These are phyloP conservation scores for Collybiopsis luxurians DNA, from an alignment of 768 basidiomycete genomes.

Conservation along the genomic window DNA sequence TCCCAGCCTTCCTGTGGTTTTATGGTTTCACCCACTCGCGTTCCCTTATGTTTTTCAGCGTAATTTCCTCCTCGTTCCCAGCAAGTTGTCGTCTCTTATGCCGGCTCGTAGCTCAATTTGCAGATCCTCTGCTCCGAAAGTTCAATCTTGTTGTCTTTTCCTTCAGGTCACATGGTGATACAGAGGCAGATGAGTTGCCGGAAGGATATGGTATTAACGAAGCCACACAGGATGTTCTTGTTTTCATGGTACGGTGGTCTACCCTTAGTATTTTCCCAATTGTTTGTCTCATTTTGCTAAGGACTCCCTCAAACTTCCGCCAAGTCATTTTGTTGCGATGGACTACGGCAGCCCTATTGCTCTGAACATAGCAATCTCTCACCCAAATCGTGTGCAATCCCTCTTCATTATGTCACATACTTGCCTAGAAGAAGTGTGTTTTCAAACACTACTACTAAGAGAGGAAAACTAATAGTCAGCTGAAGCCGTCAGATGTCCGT, in stretches of 20 bases:
- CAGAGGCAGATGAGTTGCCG: conserved; percentile 17
- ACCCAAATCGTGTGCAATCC: conserved; percentile 22
- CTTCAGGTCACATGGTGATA: conserved; percentile 22
- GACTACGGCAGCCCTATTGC: conserved; percentile 22
- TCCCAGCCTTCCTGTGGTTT: conserved; percentile 30
- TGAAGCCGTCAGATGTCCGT: conserved; percentile 10
- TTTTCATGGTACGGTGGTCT: conserved; percentile 20
- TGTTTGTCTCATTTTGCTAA: conserved; percentile 6
- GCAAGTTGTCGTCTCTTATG: background rate
- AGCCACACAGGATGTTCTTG: conserved; percentile 24
- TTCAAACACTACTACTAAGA: background rate
- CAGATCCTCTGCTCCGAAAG: conserved; percentile 22
- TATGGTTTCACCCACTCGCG: conserved; percentile 38
- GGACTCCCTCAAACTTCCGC: conserved; percentile 25
- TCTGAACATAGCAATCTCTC: conserved; percentile 20
- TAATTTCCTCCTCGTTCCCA: conserved; percentile 15
- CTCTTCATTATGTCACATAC: conserved; percentile 24
- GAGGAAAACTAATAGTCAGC: background rate
- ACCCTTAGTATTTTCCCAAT: background rate
- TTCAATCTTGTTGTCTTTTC: conserved; percentile 33
- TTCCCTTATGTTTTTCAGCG: conserved; percentile 32
- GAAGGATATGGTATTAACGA: conserved; percentile 18
- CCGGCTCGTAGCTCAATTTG: conserved; percentile 28
- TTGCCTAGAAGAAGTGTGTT: conserved; percentile 22
- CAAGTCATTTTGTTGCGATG: conserved; percentile 25